phyloP scores from a whole-genome alignment of 345 rosid species.

The Salix suchowensis region DNA sequence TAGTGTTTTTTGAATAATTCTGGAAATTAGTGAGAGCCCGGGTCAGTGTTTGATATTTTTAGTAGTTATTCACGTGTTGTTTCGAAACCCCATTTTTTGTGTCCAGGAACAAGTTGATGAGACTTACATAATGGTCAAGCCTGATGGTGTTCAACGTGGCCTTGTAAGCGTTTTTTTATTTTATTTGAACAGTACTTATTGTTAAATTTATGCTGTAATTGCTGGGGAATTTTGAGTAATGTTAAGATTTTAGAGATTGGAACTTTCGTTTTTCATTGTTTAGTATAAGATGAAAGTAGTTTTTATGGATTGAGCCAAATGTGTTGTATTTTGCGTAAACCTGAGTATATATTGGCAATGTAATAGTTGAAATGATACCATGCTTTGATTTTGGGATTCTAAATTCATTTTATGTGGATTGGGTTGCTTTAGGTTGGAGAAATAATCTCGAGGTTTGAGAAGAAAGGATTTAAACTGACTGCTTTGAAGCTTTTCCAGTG shows the following conservation, averaged over 20 bases:
- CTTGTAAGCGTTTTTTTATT: slow-evolving; percentile 45
- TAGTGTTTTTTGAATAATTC: neutral
- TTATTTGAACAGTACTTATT: neutral
- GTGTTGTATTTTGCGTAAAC: neutral
- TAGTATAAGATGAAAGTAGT: neutral
- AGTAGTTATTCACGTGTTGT: neutral
- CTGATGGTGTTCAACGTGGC: slow-evolving; percentile 90
- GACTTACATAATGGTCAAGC: slow-evolving; percentile 91
- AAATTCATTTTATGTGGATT: neutral
- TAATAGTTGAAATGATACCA: neutral
- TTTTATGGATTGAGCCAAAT: neutral
- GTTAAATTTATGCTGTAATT: neutral
- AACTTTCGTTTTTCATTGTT: neutral
- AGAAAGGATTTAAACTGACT: slow-evolving; percentile 77
- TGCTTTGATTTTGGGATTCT: neutral
- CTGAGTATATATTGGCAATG: neutral
- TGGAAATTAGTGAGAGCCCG: neutral
- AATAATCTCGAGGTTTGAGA: slow-evolving; percentile 90
- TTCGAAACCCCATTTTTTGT: slow-evolving; percentile 1
- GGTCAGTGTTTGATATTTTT: neutral
- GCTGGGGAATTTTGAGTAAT: neutral
- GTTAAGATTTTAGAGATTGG: neutral
- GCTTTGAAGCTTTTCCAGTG: slow-evolving; percentile 88
- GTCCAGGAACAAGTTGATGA: slow-evolving; percentile 72
- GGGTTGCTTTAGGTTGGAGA: slow-evolving; percentile 73